phyloP scores from a whole-genome alignment of 768 basidiomycete species.

The Boletus huronensis region DNA sequence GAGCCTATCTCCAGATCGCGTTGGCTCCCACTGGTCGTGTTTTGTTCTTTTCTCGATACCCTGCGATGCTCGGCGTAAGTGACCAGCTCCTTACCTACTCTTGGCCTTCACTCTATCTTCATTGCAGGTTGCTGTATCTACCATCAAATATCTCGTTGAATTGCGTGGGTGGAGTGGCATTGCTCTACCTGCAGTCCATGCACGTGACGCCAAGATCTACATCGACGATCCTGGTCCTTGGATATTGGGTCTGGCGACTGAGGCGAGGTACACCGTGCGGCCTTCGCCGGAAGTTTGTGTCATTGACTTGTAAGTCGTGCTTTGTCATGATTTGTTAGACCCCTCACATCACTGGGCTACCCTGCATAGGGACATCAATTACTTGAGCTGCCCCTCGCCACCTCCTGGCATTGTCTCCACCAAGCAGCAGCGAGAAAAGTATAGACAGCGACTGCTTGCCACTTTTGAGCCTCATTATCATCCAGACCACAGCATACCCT shows the following conservation, averaged over 20 bases:
- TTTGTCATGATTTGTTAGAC: background rate
- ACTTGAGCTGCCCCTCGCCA: slow-evolving; percentile 80
- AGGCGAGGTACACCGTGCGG: slow-evolving; percentile 75
- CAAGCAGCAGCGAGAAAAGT: slow-evolving; percentile 80
- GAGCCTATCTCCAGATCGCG: slow-evolving; percentile 53
- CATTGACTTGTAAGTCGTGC: slow-evolving; percentile 68
- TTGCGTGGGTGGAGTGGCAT: slow-evolving; percentile 91
- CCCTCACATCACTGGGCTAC: background rate
- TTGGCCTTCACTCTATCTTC: slow-evolving; percentile 1
- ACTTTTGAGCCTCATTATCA: slow-evolving; percentile 87
- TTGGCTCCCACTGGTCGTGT: slow-evolving; percentile 83
- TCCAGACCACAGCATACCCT: slow-evolving; percentile 82
- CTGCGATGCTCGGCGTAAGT: slow-evolving; percentile 83
- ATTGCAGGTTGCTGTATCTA: slow-evolving; percentile 76
- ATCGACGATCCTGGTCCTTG: slow-evolving; percentile 97
- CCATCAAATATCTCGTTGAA: slow-evolving; percentile 89
- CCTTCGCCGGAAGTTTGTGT: slow-evolving; percentile 81
- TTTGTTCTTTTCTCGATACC: slow-evolving; percentile 84
- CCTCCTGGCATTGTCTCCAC: slow-evolving; percentile 69
- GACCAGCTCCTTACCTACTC: background rate
- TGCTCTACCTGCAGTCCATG: slow-evolving; percentile 76
- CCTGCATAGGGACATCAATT: slow-evolving; percentile 66
- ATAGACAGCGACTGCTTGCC: slow-evolving; percentile 64
- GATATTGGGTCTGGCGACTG: slow-evolving; percentile 87
- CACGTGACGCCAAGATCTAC: slow-evolving; percentile 88